Base-by-base conservation (phyloP, 2,329 filamentous ascomycete species). In the Cordyceps javanica region DNA sequence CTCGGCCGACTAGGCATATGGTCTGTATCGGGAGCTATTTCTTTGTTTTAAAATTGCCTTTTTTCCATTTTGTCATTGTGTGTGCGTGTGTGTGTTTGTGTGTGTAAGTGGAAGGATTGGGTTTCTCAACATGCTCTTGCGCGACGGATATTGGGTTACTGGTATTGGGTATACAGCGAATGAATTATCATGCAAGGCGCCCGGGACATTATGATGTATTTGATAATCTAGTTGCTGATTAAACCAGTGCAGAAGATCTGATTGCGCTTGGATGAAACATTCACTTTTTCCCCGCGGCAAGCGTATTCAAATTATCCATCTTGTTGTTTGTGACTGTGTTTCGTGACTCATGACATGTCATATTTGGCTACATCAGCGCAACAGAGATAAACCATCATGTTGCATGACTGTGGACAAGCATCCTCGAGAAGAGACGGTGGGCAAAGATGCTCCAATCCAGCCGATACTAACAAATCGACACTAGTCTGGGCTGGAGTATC, bases 1-100 rank as follows among this genome's bases (percentile, higher is more conserved):
- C 21, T 54, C 56, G 14, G 34, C 49, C 5, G 56, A 58, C 39
- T 58, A 55, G 52, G n/a, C 6, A 53, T 14, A 23, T 10, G 34
- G 14, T 19, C 14, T 21, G 13, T 19, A 28, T 5, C 19, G 34
- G 23, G 21, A 39, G n/a, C 5, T 30, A 23, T 9, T 45, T 19
- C 16, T 30, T 30, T 42, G n/a, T n/a, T n/a, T n/a, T n/a, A n/a
- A n/a, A 10, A 5, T 16, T 28, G 13, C 4, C 7, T 23, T 30
- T 38, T 25, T 3, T 26, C 45, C 25, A 8, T 16, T 36, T 45
- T 54, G 11, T 19, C 26, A 6, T 44, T 44, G 9, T 46, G 16
- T 2, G n/a, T n/a, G n/a, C n/a, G n/a, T n/a, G n/a, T n/a, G n/a
- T n/a, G n/a, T n/a, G n/a, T n/a, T n/a, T n/a, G n/a, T n/a, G n/a